A percentile compares a stretch with the other conserved stretches of the same genome.
Conservation (phyloP, 176 grass and related monocot species). For the Neostapfia colusana region DNA sequence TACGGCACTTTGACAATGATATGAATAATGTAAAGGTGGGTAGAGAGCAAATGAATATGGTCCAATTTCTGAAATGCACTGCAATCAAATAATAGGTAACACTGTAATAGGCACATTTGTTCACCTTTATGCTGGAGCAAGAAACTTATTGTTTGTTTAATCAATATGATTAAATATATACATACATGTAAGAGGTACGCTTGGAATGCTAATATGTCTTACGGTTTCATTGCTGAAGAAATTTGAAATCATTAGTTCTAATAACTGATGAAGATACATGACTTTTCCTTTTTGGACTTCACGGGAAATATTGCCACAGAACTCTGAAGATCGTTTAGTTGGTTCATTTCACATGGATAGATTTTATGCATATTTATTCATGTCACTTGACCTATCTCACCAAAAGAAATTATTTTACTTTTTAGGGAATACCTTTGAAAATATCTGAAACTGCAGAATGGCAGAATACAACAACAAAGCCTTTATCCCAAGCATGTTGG, state of each 20-base stretch:
- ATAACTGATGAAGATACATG: conserved; percentile 8
- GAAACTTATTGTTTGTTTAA: conserved; percentile 14
- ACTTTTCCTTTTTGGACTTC: background rate
- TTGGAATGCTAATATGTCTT: background rate
- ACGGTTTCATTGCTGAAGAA: background rate
- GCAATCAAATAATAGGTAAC: background rate
- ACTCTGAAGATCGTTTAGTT: conserved; percentile 12
- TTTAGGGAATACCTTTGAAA: background rate
- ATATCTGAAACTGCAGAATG: background rate
- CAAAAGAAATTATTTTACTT: conserved; percentile 4
- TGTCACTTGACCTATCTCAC: background rate
- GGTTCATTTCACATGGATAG: conserved; percentile 25
- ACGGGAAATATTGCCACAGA: background rate
- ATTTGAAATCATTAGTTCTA: background rate
- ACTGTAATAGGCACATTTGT: background rate
- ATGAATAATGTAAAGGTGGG: background rate
- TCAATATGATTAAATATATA: background rate
- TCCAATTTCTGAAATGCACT: background rate
- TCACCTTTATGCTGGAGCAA: background rate
- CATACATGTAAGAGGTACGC: background rate
- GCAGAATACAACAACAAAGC: too few relatives aligned
- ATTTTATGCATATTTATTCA: conserved; percentile 19
- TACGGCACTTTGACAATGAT: conserved; percentile 14
- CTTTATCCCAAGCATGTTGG: too few relatives aligned
- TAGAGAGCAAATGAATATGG: conserved; percentile 4